Percentiles rank a stretch among this genome's conserved stretches.
These are phyloP conservation scores for Bisporella sp. DNA, from an alignment of 2,329 filamentous ascomycete genomes.

Conservation along the genomic window DNA sequence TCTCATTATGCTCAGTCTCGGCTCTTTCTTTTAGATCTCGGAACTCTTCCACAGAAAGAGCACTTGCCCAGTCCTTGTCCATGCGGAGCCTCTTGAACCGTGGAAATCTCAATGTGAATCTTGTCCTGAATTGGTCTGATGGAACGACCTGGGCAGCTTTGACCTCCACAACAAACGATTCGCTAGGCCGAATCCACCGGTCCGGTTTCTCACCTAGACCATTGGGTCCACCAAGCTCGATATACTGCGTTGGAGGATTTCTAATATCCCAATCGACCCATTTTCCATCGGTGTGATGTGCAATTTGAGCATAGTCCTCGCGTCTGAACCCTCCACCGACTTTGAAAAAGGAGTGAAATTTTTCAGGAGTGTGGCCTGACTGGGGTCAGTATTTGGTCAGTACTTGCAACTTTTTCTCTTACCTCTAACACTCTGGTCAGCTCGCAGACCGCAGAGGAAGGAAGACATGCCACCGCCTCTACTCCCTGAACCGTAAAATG, in stretches of 20 bases:
- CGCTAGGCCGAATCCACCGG: slow-evolving; percentile 83
- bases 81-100: slow-evolving; percentile 74
- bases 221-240: slow-evolving; percentile 76
- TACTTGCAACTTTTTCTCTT: slow-evolving; percentile 13
- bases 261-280: slow-evolving; percentile 81
- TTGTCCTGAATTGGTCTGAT: slow-evolving; percentile 72
- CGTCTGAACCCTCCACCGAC: slow-evolving; percentile 90
- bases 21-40: slow-evolving; percentile 60
- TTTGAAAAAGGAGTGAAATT: slow-evolving; percentile 92
- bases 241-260: slow-evolving; percentile 67
- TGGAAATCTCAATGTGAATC: slow-evolving; percentile 80
- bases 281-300: slow-evolving; percentile 81
- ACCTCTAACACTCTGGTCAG: slow-evolving; percentile 60
- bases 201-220: slow-evolving; percentile 72
- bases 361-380: slow-evolving; percentile 52
- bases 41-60: slow-evolving; percentile 74
- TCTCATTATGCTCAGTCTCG: slow-evolving; percentile 66
- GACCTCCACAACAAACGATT: slow-evolving; percentile 81
- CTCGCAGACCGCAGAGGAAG: slow-evolving; percentile 82
- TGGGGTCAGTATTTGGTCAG: slow-evolving; percentile 1
- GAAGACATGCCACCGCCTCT: slow-evolving; percentile 78
- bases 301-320: slow-evolving; percentile 77
- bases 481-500: slow-evolving; percentile 83
- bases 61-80: slow-evolving; percentile 80
- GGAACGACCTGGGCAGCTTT: slow-evolving; percentile 75